Evolutionary conservation across 352 stramenopile species (phyloP).

Genomic region (Phytophthora melonis): DNA sequence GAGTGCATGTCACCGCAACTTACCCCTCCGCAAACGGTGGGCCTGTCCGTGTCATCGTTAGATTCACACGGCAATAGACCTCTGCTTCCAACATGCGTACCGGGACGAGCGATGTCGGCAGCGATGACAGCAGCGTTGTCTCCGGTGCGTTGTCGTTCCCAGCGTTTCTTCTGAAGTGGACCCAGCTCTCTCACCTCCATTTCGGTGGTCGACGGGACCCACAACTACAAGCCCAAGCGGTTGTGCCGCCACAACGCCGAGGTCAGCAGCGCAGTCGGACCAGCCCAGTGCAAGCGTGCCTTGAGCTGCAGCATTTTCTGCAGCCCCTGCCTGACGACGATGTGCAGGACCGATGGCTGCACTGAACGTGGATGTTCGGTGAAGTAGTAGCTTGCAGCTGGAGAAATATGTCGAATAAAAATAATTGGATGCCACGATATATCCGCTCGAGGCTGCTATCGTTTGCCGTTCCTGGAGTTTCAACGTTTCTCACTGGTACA

Average conservation of each 20-base stretch:
- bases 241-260: background rate
- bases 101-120: no score
- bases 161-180: no score
- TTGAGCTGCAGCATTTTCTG: constrained; percentile 43
- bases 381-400: background rate
- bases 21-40: no score
- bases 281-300: constrained; percentile 21
- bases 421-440: no score
- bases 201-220: constrained; percentile 27
- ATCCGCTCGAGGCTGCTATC: no score
- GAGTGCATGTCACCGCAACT: no score
- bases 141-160: no score
- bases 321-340: constrained; percentile 2
- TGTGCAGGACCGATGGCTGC: background rate
- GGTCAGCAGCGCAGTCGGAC: constrained; percentile 32
- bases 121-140: fast-evolving
- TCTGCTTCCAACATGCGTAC: no score
- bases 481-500: background rate
- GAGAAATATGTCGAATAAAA: background rate
- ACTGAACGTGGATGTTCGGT: background rate
- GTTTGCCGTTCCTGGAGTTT: no score
- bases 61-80: no score
- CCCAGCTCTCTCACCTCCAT: constrained; percentile 34
- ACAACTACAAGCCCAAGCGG: constrained; percentile 12
- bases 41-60: no score